Evolutionary conservation across 805 yeast species (phyloP).

Genomic region (Cyberlindnera bimundalis): DNA sequence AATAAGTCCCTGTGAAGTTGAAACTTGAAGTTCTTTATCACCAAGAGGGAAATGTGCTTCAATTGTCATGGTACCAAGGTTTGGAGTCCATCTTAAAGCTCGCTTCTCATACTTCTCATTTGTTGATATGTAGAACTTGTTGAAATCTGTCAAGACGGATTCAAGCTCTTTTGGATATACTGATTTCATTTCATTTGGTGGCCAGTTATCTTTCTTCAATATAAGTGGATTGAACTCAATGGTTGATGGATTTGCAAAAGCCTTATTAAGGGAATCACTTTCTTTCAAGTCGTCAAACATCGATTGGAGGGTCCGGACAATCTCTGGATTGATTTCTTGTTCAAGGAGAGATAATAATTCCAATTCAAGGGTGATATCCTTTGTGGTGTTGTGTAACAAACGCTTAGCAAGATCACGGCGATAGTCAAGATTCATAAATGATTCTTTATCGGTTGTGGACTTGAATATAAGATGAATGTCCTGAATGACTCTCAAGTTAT

Average conservation of each 20-base stretch:
- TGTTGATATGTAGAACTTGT: constrained; percentile 13
- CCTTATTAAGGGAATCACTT: constrained; percentile 2
- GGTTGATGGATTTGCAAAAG: not conserved
- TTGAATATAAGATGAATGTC: constrained; percentile 21
- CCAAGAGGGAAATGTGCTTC: constrained; percentile 16
- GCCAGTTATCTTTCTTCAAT: constrained; percentile 22
- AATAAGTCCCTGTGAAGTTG: constrained; percentile 20
- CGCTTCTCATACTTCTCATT: constrained; percentile 10
- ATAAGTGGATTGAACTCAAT: constrained; percentile 23
- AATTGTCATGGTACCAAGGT: constrained; percentile 23
- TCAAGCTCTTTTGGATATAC: constrained; percentile 13
- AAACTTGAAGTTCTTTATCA: constrained; percentile 20
- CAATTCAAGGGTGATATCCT: constrained; percentile 12
- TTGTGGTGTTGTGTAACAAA: constrained; percentile 13
- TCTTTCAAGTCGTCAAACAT: constrained; percentile 23
- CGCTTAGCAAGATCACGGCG: constrained; percentile 23
- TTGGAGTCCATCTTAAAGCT: constrained; percentile 20
- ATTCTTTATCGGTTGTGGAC: constrained; percentile 22
- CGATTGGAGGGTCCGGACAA: constrained; percentile 9
- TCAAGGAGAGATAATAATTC: constrained; percentile 9
- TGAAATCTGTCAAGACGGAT: constrained; percentile 7
- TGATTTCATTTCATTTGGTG: constrained; percentile 9
- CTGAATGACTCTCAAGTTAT: constrained; percentile 4
- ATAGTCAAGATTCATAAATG: constrained; percentile 18
- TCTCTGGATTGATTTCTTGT: constrained; percentile 19